These are phyloP conservation scores for Aspergillus vadensis DNA, from an alignment of 2,329 filamentous ascomycete species.

Conservation along the genomic window DNA sequence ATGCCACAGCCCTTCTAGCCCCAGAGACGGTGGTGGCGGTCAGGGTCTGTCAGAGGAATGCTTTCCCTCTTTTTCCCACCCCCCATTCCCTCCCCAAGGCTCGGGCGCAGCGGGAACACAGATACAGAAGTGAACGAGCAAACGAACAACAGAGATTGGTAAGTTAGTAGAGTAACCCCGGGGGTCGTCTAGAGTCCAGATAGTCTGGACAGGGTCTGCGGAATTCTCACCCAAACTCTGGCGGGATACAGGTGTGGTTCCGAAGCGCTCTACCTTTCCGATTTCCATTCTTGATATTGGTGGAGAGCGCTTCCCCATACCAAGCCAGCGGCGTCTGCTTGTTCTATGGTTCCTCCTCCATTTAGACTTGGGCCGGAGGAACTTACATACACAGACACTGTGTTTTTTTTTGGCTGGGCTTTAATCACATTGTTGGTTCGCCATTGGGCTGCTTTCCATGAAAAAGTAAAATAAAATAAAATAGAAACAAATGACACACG, in stretches of 20 bases:
- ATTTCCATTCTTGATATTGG: conserved; percentile 1
- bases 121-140: too few species aligned
- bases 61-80: too few species aligned
- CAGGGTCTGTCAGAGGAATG: neutral
- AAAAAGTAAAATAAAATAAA: neutral
- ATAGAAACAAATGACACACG: neutral
- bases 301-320: conserved; percentile 3
- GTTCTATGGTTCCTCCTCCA: neutral
- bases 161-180: neutral
- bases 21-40: conserved; percentile 1
- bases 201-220: conserved; percentile 16
- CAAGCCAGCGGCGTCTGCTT: neutral
- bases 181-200: neutral
- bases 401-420: neutral
- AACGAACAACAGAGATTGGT: neutral
- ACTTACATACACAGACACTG: neutral
- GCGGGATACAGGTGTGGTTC: conserved; percentile 4
- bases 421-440: neutral
- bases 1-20: conserved; percentile 10
- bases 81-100: neutral
- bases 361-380: neutral
- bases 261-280: neutral
- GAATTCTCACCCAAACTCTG: conserved; percentile 17
- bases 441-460: neutral
- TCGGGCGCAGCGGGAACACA: neutral